These are phyloP conservation scores for Ceratocystis colombiana DNA, from an alignment of 2,329 filamentous ascomycete genomes.

Conservation along the genomic window DNA sequence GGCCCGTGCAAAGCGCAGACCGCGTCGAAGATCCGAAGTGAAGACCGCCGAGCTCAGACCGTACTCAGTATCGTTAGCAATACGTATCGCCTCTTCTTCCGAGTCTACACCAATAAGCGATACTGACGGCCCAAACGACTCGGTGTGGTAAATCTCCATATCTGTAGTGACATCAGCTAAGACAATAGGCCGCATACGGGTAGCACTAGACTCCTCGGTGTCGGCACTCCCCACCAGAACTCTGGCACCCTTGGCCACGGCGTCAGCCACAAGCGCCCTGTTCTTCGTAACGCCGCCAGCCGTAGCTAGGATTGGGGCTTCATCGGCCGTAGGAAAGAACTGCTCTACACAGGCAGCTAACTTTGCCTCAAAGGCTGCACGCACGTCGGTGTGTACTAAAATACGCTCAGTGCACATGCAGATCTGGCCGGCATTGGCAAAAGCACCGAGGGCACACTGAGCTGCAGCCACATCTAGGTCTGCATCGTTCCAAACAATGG, in stretches of 20 bases:
- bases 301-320: conserved; percentile 60
- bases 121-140: conserved; percentile 69
- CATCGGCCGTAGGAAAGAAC: conserved; percentile 46
- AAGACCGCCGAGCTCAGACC: conserved; percentile 64
- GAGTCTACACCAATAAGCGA: conserved; percentile 54
- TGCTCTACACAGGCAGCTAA: conserved; percentile 35
- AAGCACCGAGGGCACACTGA: conserved; percentile 59
- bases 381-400: conserved; percentile 43
- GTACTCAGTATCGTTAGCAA: conserved; percentile 77
- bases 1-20: conserved; percentile 48
- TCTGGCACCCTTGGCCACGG: conserved; percentile 54
- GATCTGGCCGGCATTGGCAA: conserved; percentile 66
- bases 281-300: conserved; percentile 56
- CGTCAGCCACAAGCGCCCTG: conserved; percentile 55
- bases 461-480: conserved; percentile 61
- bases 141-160: conserved; percentile 66
- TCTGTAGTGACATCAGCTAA: conserved; percentile 49
- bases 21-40: conserved; percentile 54
- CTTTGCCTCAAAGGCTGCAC: conserved; percentile 39
- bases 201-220: conserved; percentile 31
- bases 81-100: conserved; percentile 59
- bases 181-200: conserved; percentile 52
- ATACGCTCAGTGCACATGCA: conserved; percentile 81
- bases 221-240: conserved; percentile 36
- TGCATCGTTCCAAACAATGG: conserved; percentile 71